phyloP scores from a whole-genome alignment of 371 early-diverging fungal genomes.

The Quaeritorhiza haematococci region DNA sequence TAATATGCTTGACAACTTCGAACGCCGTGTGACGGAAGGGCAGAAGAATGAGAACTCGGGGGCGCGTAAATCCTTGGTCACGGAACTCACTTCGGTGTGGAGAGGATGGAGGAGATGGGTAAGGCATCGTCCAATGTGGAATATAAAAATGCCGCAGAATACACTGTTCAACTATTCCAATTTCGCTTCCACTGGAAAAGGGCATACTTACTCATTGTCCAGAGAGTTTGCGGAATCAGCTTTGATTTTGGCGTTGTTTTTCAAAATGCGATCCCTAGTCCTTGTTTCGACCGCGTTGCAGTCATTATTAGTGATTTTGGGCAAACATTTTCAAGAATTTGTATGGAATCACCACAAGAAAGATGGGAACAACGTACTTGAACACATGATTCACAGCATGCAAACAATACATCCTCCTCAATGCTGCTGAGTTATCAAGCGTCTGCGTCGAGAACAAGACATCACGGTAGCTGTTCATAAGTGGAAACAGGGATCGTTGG shows the following conservation, averaged over 20 bases:
- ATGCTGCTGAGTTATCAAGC: constrained; percentile 55
- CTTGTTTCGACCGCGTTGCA: no score
- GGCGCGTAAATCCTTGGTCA: constrained; percentile 94
- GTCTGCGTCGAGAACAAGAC: constrained; percentile 65
- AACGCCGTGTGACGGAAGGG: constrained; percentile 85
- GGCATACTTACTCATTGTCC: background rate
- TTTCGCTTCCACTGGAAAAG: no score
- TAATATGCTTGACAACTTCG: constrained; percentile 70
- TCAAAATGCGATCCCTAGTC: constrained; percentile 68
- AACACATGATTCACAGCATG: constrained; percentile 88
- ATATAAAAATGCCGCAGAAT: background rate
- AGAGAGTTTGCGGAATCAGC: constrained; percentile 1
- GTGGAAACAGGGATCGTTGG: constrained; percentile 47
- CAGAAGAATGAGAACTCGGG: constrained; percentile 81
- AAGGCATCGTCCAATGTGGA: background rate
- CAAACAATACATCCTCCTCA: constrained; percentile 67
- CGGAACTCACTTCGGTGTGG: constrained; percentile 60
- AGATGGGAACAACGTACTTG: constrained; percentile 46
- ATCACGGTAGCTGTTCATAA: constrained; percentile 71
- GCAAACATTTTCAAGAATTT: no score
- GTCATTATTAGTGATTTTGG: no score
- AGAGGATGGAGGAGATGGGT: background rate
- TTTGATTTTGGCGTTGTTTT: constrained; percentile 68
- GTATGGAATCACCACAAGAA: constrained; percentile 2
- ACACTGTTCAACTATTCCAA: constrained; percentile 6